Evolutionary conservation across 2,329 filamentous ascomycete species (phyloP), one percentile per base, ranked within the genome.

Genomic region (Tolypocladium inflatum): DNA sequence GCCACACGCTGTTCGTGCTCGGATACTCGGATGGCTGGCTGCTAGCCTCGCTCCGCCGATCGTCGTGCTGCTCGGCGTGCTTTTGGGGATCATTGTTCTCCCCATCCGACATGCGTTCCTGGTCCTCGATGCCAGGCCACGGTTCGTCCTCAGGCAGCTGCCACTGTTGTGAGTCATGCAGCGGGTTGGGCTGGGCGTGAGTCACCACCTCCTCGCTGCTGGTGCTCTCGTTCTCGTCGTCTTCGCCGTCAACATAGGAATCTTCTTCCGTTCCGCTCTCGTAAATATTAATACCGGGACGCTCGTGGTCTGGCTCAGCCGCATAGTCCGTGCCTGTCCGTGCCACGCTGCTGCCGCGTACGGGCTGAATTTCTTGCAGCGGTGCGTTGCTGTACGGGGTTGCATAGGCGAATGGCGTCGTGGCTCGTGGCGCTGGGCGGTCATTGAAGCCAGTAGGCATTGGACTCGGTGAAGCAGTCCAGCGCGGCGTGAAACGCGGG

Each of bases 371-470:
- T 57, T 80, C 78, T 15, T 76, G 69, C 10, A 73, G 69, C 1
- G 82, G 78, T 4, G 77, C 81, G 60, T 85, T 86, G 65, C 87
- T 91, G 67, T 87, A 79, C 0, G 89, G 89, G 0, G 89, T 92
- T 3, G 87, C 87, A 65, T 91, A 91, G n/a, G 84, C 85, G 62
- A 85, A 85, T 0, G 86, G 87, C 0, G 80, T 84, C 15, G 75
- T 76, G 17, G 70, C 70, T 2, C 62, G 59, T 19, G 37, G 26
- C 19, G 50, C 38, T 64, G 69, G 63, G 56, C 69, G 69, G 51
- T 76, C 72, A 7, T 67, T 67, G 5, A 70, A 58, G 4, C 66
- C 67, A 38, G 72, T 66, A 4, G 72, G 73, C 60, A 73, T 68
- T 5, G 76, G 74, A 65, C 72, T 81, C 54, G 72, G 78, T 57